Evolutionary conservation across 2,329 filamentous ascomycete species (phyloP).

Genomic region (Emmonsiellopsis sp.): DNA sequence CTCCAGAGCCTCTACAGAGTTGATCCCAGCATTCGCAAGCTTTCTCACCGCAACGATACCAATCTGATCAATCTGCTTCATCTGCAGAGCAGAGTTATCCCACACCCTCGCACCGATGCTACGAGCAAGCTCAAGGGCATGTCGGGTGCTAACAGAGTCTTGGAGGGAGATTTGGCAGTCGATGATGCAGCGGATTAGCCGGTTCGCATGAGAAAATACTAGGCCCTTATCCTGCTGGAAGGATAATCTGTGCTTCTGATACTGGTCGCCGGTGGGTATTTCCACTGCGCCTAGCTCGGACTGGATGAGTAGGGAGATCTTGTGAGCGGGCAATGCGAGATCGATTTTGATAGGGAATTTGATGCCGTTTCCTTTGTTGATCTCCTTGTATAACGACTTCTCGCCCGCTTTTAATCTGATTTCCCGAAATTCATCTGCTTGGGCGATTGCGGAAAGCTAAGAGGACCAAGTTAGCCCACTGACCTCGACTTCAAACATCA

Average conservation of each 20-base stretch:
- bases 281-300: constrained; percentile 60
- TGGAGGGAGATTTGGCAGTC: constrained; percentile 56
- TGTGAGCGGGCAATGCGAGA: constrained; percentile 58
- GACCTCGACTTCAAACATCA: background rate
- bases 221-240: constrained; percentile 51
- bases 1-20: constrained; percentile 61
- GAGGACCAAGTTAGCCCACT: background rate
- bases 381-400: constrained; percentile 57
- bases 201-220: constrained; percentile 59
- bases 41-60: constrained; percentile 68
- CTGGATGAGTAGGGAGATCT: constrained; percentile 70
- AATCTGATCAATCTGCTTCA: constrained; percentile 73
- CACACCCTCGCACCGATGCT: constrained; percentile 66
- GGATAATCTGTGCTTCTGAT: constrained; percentile 45
- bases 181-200: constrained; percentile 64
- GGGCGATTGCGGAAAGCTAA: constrained; percentile 56
- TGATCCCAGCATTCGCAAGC: constrained; percentile 61
- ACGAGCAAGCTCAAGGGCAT: constrained; percentile 66
- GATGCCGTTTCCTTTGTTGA: constrained; percentile 61
- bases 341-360: constrained; percentile 62
- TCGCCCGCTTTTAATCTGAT: constrained; percentile 62
- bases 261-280: constrained; percentile 49
- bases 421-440: constrained; percentile 63
- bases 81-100: constrained; percentile 72
- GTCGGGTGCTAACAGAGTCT: constrained; percentile 59